These are phyloP conservation scores for Eucalyptus sp. DNA, from an alignment of 345 rosid genomes.

Conservation along the genomic window DNA sequence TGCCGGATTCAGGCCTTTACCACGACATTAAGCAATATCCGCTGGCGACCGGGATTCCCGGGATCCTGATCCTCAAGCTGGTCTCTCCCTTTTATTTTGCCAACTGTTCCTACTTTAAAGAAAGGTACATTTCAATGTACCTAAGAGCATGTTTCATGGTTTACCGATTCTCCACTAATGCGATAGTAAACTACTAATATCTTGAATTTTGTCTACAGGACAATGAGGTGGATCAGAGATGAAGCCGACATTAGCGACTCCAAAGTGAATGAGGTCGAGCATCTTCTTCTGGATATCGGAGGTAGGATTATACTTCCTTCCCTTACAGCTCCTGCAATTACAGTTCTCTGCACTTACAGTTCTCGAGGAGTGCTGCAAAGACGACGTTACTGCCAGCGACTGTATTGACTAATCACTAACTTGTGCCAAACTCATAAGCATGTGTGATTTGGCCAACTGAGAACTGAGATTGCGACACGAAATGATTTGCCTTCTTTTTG, in stretches of 20 bases:
- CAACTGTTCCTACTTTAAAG: conserved; percentile 51
- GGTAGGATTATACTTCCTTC: conserved; percentile 13
- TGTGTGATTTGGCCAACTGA: not conserved
- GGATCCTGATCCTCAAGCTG: conserved; percentile 47
- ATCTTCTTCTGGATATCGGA: conserved; percentile 56
- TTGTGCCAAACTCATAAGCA: not conserved
- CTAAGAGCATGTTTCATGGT: not conserved
- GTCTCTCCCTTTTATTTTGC: conserved; percentile 88
- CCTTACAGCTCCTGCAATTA: not conserved
- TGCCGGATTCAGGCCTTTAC: conserved; percentile 38
- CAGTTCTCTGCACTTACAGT: not conserved
- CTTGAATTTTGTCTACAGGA: conserved; percentile 8
- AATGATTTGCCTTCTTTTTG: not conserved
- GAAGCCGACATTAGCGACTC: conserved; percentile 11
- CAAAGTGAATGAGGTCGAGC: conserved; percentile 22
- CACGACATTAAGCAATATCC: conserved; percentile 69
- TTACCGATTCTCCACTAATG: not conserved
- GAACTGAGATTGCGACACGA: not conserved
- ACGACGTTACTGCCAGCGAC: not conserved
- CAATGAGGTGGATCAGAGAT: conserved; percentile 52
- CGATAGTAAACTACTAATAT: not conserved
- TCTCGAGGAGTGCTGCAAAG: not conserved
- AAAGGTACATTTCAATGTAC: conserved; percentile 20
- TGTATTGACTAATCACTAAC: not conserved
- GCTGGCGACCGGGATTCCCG: conserved; percentile 16